A percentile compares a stretch with the other conserved stretches of the same genome.
Evolutionary conservation across 163 green algal genomes (phyloP).

Genomic region (Smithsoniella earleae): DNA sequence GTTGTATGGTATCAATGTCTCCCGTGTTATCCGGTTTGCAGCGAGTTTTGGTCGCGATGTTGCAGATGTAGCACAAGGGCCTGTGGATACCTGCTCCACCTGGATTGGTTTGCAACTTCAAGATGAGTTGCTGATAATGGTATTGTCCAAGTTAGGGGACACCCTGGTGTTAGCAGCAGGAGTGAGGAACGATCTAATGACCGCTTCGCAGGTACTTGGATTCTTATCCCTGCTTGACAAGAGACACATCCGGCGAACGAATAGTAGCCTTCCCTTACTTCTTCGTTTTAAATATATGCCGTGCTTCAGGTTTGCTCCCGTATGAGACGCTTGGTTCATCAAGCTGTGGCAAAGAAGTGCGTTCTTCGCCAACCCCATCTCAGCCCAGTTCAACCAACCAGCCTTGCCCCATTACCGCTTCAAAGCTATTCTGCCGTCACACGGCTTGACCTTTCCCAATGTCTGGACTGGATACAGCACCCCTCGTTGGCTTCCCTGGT

Average conservation of each 20-base stretch:
- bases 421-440: slow-evolving; percentile 14
- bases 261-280: neutral
- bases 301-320: neutral
- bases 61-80: no score
- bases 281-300: neutral
- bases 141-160: slow-evolving; percentile 20
- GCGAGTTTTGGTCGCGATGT: no score
- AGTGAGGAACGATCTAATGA: slow-evolving; percentile 3
- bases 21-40: no score
- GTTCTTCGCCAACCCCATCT: slow-evolving; percentile 6
- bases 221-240: neutral
- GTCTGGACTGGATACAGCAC: slow-evolving; percentile 27
- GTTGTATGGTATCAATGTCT: no score
- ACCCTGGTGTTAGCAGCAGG: neutral
- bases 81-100: neutral
- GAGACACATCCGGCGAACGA: neutral
- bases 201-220: neutral
- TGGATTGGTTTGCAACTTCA: neutral
- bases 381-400: neutral
- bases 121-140: neutral
- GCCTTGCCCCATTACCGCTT: neutral
- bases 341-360: neutral
- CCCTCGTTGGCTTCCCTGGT: slow-evolving; percentile 1
- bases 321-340: slow-evolving; percentile 1
- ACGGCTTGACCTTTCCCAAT: slow-evolving; percentile 26